These are phyloP conservation scores for Aegilops speltoides DNA, from an alignment of 176 grass and related monocot species.

Conservation along the genomic window DNA sequence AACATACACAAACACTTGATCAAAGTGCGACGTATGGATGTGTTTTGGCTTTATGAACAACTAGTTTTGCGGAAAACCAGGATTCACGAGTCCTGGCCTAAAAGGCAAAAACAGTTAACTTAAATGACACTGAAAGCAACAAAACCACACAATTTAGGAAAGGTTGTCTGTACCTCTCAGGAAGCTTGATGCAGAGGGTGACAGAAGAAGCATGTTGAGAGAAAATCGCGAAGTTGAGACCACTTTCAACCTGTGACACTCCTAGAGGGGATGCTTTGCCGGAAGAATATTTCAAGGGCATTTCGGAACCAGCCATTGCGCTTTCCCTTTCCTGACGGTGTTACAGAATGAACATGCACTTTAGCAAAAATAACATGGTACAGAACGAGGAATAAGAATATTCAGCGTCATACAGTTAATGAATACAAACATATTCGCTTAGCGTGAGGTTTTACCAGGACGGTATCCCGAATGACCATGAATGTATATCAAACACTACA, in stretches of 20 bases:
- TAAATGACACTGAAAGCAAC: conserved; percentile 5
- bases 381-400: not conserved
- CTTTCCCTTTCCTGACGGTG: conserved; percentile 47
- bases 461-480: too few species aligned
- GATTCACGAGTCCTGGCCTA: not conserved
- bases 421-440: not conserved
- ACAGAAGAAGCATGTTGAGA: conserved; percentile 84
- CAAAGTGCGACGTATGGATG: not conserved
- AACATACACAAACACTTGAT: not conserved
- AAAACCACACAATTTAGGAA: conserved; percentile 6
- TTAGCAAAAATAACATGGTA: not conserved
- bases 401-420: not conserved
- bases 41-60: not conserved
- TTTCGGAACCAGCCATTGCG: conserved; percentile 2
- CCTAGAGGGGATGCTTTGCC: conserved; percentile 78
- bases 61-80: not conserved
- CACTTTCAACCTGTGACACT: conserved; percentile 61
- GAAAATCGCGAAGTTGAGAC: conserved; percentile 88
- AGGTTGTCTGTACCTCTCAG: conserved; percentile 41
- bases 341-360: conserved; percentile 30
- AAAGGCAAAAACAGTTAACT: not conserved
- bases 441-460: not conserved
- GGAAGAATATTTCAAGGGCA: conserved; percentile 56
- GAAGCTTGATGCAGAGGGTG: conserved; percentile 66
- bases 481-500: not conserved